Conservation (phyloP, 2,329 filamentous ascomycete genomes). For the Diaporthe humulicola region DNA sequence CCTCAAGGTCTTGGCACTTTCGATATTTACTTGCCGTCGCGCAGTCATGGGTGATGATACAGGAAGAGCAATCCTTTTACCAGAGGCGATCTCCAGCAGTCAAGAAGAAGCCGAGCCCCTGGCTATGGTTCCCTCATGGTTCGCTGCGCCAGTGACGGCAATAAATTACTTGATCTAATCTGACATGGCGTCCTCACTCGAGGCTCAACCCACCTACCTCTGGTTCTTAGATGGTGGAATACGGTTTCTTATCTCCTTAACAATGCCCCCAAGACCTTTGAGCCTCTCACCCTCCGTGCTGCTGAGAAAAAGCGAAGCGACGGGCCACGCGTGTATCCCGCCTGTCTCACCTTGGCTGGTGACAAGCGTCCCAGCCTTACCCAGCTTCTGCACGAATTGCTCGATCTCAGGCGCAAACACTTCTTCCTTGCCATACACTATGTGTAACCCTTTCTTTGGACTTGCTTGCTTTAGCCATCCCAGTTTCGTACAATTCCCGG, state of each 20-base stretch:
- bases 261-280: conserved; percentile 62
- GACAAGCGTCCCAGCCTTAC: conserved; percentile 66
- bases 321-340: conserved; percentile 86
- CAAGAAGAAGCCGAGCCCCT: conserved; percentile 63
- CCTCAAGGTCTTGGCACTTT: conserved; percentile 14
- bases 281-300: conserved; percentile 62
- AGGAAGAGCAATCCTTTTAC: conserved; percentile 43
- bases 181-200: conserved; percentile 57
- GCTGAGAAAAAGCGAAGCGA: conserved; percentile 73
- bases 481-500: conserved; percentile 76
- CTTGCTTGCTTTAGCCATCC: conserved; percentile 76
- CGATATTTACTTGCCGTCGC: neutral
- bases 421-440: conserved; percentile 83
- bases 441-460: conserved; percentile 75
- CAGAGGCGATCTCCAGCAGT: conserved; percentile 52
- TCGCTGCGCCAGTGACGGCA: conserved; percentile 43
- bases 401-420: conserved; percentile 80
- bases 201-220: conserved; percentile 42
- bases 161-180: conserved; percentile 75
- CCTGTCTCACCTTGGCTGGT: conserved; percentile 71
- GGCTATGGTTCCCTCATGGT: conserved; percentile 62
- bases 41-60: conserved; percentile 56
- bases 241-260: conserved; percentile 52
- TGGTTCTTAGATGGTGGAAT: conserved; percentile 43
- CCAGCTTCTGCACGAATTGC: conserved; percentile 68